phyloP scores from a whole-genome alignment of 2,329 filamentous ascomycete species.

The Akanthomyces dipterigenus region DNA sequence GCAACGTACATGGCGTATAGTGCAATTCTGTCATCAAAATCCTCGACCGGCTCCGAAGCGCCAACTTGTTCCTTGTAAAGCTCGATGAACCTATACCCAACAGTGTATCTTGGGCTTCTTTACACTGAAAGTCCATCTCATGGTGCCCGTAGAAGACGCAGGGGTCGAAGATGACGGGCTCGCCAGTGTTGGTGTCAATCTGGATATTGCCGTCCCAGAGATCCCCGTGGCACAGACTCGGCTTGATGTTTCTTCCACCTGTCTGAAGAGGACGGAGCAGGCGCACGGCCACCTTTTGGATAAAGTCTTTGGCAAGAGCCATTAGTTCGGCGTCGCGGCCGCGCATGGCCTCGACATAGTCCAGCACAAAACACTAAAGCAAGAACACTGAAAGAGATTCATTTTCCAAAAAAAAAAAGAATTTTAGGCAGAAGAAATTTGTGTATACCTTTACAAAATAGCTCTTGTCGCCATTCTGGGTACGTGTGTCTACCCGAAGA shows the following conservation, averaged over 20 bases:
- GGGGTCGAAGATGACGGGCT: conserved; percentile 30
- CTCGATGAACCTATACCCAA: background rate
- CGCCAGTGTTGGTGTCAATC: conserved; percentile 16
- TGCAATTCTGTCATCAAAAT: conserved; percentile 1
- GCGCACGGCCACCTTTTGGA: conserved; percentile 36
- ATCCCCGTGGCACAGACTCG: conserved; percentile 35
- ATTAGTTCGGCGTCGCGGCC: conserved; percentile 23
- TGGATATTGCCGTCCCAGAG: conserved; percentile 31
- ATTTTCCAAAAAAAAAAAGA: too few species aligned
- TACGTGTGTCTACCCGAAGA: too few species aligned
- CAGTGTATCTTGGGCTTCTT: background rate
- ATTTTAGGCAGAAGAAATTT: too few species aligned
- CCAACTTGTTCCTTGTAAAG: background rate
- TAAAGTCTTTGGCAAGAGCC: conserved; percentile 20
- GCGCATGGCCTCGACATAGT: conserved; percentile 19
- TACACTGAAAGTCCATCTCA: conserved; percentile 21
- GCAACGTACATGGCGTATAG: conserved; percentile 1
- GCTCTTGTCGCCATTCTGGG: too few species aligned
- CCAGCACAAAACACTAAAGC: conserved; percentile 13
- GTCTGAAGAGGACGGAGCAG: conserved; percentile 34
- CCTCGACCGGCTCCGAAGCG: background rate
- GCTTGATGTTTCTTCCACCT: conserved; percentile 30
- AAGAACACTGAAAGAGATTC: too few species aligned
- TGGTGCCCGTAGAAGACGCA: conserved; percentile 32
- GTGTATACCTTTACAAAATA: too few species aligned